A percentile compares a stretch with the other conserved stretches of the same genome.
These are phyloP conservation scores for Plasmodium berghei DNA, from an alignment of 169 alveolate genomes.

Conservation along the genomic window DNA sequence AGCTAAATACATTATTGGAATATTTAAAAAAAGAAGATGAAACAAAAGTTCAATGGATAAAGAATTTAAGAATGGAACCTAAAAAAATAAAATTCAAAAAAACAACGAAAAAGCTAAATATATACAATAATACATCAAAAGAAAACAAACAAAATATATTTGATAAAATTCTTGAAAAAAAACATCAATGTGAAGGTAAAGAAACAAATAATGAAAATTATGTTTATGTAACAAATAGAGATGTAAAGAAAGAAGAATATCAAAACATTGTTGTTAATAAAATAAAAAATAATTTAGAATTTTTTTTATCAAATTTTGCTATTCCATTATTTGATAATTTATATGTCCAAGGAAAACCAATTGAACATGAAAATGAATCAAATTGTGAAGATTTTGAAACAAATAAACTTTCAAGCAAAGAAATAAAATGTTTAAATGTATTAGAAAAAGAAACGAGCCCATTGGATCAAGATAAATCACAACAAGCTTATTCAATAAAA, in stretches of 20 bases:
- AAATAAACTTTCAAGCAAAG: not conserved
- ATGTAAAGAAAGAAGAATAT: constrained; percentile 30
- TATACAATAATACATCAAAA: not conserved
- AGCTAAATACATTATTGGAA: constrained; percentile 51
- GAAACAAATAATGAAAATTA: not conserved
- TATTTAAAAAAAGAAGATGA: constrained; percentile 56
- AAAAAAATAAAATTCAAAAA: constrained; percentile 40
- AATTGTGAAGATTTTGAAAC: not conserved
- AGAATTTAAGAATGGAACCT: constrained; percentile 22
- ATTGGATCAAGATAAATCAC: not conserved
- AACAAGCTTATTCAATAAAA: not conserved
- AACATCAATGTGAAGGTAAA: not conserved
- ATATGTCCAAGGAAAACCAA: constrained; percentile 23
- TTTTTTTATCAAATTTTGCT: constrained; percentile 55
- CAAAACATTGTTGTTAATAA: constrained; percentile 22
- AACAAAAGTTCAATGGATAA: constrained; percentile 54
- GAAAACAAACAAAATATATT: constrained; percentile 2
- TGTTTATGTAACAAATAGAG: constrained; percentile 29
- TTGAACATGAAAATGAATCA: not conserved
- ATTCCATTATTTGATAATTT: constrained; percentile 17
- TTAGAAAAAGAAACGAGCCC: not conserved
- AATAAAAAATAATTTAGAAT: constrained; percentile 40
- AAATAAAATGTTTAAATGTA: not conserved
- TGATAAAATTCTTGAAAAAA: constrained; percentile 23
- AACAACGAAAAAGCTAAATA: constrained; percentile 8